Conservation (phyloP, 139 green algal species). For the Choricystis sp. region DNA sequence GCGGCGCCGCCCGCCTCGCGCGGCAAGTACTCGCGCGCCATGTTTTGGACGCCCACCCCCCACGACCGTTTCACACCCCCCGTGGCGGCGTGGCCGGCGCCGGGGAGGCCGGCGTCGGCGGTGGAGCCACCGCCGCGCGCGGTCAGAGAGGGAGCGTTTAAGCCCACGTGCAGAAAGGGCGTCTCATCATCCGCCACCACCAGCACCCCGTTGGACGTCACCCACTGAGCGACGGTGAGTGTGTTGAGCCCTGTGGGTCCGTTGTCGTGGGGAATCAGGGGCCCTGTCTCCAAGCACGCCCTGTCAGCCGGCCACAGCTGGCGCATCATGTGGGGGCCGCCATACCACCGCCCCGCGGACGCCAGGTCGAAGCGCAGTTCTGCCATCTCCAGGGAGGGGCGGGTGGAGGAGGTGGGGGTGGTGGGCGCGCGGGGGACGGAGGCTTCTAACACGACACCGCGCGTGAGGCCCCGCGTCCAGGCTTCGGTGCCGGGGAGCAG, state of each 20-base stretch:
- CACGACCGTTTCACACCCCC: conserved; percentile 8
- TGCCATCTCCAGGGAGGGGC: conserved; percentile 19
- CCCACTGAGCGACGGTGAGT: conserved; percentile 30
- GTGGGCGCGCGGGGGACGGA: too few species aligned
- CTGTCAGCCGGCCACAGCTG: conserved; percentile 47
- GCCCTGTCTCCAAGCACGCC: conserved; percentile 28
- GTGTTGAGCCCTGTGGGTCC: conserved; percentile 47
- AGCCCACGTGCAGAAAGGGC: conserved; percentile 42
- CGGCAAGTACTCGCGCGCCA: conserved; percentile 24
- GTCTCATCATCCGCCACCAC: conserved; percentile 37
- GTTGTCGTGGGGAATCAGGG: conserved; percentile 48
- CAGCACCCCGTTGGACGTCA: conserved; percentile 34
- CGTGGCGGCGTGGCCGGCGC: too few species aligned
- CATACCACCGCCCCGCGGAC: conserved; percentile 32
- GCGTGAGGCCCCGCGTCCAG: not conserved
- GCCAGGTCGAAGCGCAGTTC: conserved; percentile 33
- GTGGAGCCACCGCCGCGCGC: too few species aligned
- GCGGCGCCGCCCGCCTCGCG: not conserved
- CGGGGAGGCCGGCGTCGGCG: too few species aligned
- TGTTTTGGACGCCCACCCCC: conserved; percentile 36
- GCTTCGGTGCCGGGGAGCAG: too few species aligned
- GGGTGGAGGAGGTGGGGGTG: not conserved
- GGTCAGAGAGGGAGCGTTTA: conserved; percentile 26
- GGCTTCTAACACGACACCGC: not conserved
- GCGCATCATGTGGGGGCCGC: conserved; percentile 39